Conservation (phyloP, 495 filamentous ascomycete species). For the Aspergillus asperescens region DNA sequence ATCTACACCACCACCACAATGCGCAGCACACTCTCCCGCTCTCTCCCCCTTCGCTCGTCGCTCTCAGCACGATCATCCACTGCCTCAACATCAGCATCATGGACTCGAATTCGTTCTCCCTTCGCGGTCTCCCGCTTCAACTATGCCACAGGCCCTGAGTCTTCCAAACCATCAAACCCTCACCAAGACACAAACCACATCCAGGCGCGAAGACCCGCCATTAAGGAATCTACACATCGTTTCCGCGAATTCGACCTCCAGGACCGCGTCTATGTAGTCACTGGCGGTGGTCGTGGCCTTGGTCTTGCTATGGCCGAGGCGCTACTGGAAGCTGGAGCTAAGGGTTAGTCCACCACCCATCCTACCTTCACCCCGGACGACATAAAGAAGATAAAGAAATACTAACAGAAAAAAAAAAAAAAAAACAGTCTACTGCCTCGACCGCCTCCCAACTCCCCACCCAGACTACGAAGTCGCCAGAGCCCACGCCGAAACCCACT, state of each 20-base stretch:
- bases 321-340: slow-evolving; percentile 63
- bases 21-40: slow-evolving; percentile 15
- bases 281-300: slow-evolving; percentile 57
- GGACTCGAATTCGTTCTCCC: background rate
- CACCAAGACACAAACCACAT: slow-evolving; percentile 30
- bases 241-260: slow-evolving; percentile 52
- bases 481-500: slow-evolving; percentile 40
- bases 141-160: slow-evolving; percentile 4
- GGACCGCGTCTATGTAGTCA: slow-evolving; percentile 55
- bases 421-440: slow-evolving; percentile 56
- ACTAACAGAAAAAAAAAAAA: slow-evolving; percentile 14
- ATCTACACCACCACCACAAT: slow-evolving; percentile 11
- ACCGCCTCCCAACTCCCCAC: slow-evolving; percentile 49
- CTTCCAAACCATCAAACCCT: background rate
- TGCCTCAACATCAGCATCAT: background rate
- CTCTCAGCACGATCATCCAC: slow-evolving; percentile 8
- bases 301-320: slow-evolving; percentile 64
- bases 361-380: slow-evolving; percentile 11
- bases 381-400: slow-evolving; percentile 44
- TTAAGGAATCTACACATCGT: slow-evolving; percentile 22
- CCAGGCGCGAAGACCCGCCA: slow-evolving; percentile 28
- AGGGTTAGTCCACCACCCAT: slow-evolving; percentile 38
- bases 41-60: slow-evolving; percentile 5
- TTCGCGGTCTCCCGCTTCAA: slow-evolving; percentile 1
- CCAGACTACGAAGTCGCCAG: slow-evolving; percentile 47